Percentiles rank a stretch among this genome's conserved stretches.
phyloP scores from a whole-genome alignment of 2,329 filamentous ascomycete species.

The Fusarium azukiicola region DNA sequence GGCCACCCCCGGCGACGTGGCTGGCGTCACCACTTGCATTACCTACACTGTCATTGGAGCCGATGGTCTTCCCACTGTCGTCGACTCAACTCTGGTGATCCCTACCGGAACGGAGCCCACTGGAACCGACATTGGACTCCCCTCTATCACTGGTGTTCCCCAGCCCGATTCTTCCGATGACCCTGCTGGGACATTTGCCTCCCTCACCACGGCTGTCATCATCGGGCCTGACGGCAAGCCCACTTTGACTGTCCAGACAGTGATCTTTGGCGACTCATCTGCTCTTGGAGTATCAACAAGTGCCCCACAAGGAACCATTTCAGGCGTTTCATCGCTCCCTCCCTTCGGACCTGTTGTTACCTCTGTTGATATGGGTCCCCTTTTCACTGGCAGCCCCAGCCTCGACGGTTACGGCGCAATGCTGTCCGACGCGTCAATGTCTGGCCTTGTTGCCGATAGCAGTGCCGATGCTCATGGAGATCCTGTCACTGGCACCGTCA shows the following conservation, averaged over 20 bases:
- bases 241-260: conserved; percentile 59
- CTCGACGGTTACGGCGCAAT: conserved; percentile 55
- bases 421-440: conserved; percentile 39
- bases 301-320: conserved; percentile 39
- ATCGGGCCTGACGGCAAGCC: conserved; percentile 58
- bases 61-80: conserved; percentile 55
- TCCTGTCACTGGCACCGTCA: conserved; percentile 47
- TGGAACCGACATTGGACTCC: conserved; percentile 36
- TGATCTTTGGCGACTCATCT: conserved; percentile 55
- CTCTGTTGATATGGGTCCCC: conserved; percentile 27
- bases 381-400: conserved; percentile 42
- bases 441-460: conserved; percentile 43
- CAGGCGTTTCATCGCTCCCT: conserved; percentile 39
- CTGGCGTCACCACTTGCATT: conserved; percentile 55
- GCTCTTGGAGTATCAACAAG: conserved; percentile 44
- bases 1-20: conserved; percentile 6
- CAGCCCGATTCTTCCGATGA: conserved; percentile 39
- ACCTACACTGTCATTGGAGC: conserved; percentile 56
- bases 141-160: conserved; percentile 33
- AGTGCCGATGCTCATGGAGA: conserved; percentile 42
- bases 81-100: conserved; percentile 58
- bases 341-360: conserved; percentile 42
- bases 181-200: conserved; percentile 48
- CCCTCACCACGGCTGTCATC: conserved; percentile 57
- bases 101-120: conserved; percentile 49